Percentiles rank a stretch among this genome's conserved stretches.
Evolutionary conservation across 768 basidiomycete genomes (phyloP).

Genomic region (Bullera alba): DNA sequence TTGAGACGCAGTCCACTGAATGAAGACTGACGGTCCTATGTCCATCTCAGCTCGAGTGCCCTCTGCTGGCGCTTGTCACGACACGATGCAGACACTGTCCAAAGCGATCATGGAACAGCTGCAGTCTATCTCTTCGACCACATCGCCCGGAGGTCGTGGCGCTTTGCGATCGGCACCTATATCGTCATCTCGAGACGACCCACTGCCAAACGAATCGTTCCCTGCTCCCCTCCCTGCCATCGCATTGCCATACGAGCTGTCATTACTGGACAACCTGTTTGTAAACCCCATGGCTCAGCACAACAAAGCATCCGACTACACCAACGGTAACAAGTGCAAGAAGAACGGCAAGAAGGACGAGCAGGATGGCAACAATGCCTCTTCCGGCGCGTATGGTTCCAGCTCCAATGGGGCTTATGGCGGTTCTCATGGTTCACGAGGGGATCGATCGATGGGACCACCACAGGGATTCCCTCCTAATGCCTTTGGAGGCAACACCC

Average conservation of each 20-base stretch:
- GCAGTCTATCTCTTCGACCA: slow-evolving; percentile 3
- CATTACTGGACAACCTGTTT: slow-evolving; percentile 45
- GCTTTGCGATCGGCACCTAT: slow-evolving; percentile 28
- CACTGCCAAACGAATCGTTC: slow-evolving; percentile 32
- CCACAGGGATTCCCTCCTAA: background rate
- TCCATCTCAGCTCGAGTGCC: slow-evolving; percentile 23
- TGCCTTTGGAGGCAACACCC: background rate
- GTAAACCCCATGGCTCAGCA: slow-evolving; percentile 44
- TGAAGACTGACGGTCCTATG: background rate
- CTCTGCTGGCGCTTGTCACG: slow-evolving; percentile 27
- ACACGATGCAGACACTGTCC: slow-evolving; percentile 25
- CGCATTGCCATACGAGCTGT: slow-evolving; percentile 43
- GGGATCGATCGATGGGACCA: no score
- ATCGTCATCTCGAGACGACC: slow-evolving; percentile 38
- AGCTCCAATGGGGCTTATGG: background rate
- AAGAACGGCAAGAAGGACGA: background rate
- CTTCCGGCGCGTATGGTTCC: background rate
- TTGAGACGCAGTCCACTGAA: background rate
- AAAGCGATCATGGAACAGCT: slow-evolving; percentile 27
- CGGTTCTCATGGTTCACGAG: no score
- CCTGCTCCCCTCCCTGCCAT: slow-evolving; percentile 38
- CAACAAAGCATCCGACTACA: slow-evolving; percentile 44
- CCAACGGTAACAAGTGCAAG: slow-evolving; percentile 23
- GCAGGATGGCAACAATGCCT: background rate
- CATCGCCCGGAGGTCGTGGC: slow-evolving; percentile 12